These are phyloP conservation scores for Pestalotiopsis fici DNA, from an alignment of 2,329 filamentous ascomycete species.

Conservation along the genomic window DNA sequence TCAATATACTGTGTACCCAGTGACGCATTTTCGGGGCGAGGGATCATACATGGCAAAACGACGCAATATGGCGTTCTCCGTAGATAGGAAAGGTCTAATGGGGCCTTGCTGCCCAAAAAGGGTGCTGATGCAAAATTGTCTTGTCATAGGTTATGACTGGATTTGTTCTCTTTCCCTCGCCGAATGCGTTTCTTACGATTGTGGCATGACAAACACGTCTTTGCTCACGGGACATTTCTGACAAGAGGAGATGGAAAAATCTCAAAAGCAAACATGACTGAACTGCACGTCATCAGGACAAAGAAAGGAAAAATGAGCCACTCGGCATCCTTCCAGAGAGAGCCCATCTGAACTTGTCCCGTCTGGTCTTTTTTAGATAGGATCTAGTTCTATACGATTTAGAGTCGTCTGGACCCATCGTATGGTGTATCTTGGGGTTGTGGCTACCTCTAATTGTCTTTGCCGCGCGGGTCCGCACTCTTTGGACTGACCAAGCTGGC, in stretches of 20 bases:
- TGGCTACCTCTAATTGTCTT: not conserved
- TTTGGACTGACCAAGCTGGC: too few relatives aligned
- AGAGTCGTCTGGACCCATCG: not conserved
- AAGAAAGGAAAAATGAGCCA: not conserved
- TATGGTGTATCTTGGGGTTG: not conserved
- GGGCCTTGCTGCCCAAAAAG: not conserved
- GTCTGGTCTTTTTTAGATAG: not conserved
- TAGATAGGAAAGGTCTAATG: not conserved
- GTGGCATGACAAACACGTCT: constrained; percentile 9
- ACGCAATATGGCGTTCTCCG: not conserved
- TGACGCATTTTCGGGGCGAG: not conserved
- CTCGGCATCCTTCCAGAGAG: not conserved
- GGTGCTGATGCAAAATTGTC: not conserved
- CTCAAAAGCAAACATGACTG: not conserved
- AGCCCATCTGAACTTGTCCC: not conserved
- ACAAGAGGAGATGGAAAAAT: not conserved
- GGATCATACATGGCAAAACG: not conserved
- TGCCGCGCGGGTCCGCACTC: not conserved
- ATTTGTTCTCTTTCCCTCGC: not conserved
- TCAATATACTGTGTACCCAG: not conserved
- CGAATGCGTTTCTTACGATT: constrained; percentile 4
- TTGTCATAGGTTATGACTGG: not conserved
- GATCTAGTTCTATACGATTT: not conserved
- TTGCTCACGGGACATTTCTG: not conserved
- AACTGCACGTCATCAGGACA: not conserved